A percentile compares a stretch with the other conserved stretches of the same genome.
Conservation (phyloP, 2,329 filamentous ascomycete genomes). For the Colletotrichum spinosum region DNA sequence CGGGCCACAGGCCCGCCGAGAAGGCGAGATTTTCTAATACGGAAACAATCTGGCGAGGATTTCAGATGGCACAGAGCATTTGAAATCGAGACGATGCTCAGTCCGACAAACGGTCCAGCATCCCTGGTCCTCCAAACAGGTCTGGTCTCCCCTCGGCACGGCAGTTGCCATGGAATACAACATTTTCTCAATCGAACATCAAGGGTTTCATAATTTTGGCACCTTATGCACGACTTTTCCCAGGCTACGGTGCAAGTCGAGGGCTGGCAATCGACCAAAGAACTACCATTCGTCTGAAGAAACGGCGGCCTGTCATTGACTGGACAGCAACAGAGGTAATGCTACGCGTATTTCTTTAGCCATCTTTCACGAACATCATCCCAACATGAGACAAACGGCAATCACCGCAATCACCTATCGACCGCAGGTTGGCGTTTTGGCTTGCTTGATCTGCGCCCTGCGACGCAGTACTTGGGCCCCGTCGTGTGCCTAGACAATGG, state of each 20-base stretch:
- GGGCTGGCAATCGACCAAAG: constrained; percentile 4
- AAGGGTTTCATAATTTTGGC: constrained; percentile 28
- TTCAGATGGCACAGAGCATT: not conserved
- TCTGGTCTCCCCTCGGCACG: constrained; percentile 6
- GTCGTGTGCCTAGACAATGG: constrained; percentile 8
- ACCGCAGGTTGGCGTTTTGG: constrained; percentile 20
- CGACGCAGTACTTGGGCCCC: constrained; percentile 14
- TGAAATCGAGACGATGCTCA: constrained; percentile 9
- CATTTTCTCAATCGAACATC: constrained; percentile 20
- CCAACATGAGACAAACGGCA: constrained; percentile 7
- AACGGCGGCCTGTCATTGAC: not conserved
- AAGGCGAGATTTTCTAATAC: too few relatives aligned
- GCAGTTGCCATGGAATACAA: constrained; percentile 20
- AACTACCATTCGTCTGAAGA: constrained; percentile 17
- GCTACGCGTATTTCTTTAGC: not conserved
- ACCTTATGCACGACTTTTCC: constrained; percentile 5
- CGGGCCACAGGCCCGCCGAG: too few relatives aligned
- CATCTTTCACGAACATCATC: constrained; percentile 8
- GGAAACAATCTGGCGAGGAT: constrained; percentile 1
- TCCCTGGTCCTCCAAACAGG: constrained; percentile 13
- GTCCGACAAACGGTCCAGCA: constrained; percentile 15
- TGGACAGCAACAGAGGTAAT: not conserved
- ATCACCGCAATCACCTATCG: not conserved
- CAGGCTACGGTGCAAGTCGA: constrained; percentile 12
- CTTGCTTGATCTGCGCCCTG: constrained; percentile 31